Base-by-base conservation (phyloP, 2,329 filamentous ascomycete species). In the Didymella exigua region DNA sequence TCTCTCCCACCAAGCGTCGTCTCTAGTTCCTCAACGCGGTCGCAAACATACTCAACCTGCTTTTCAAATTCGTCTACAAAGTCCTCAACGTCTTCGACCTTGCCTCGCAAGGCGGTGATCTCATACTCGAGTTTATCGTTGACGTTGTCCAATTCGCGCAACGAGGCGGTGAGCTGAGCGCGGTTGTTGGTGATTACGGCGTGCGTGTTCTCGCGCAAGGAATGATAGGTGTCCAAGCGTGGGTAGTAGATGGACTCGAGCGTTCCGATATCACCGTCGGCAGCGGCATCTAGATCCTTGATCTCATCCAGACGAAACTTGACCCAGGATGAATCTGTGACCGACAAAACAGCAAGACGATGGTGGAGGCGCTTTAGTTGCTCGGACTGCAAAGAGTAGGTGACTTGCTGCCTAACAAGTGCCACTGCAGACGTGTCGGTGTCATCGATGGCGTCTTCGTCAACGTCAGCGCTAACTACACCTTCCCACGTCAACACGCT, bases 111-210 rank as follows among this genome's bases (percentile, higher is more conserved):
- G 14, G 87, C 86, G 56, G 89, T 85, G 58, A 97, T 88, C 78
- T 97, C 93, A 74, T 98, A 98, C 68, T 98, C 93, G 50, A 98
- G 81, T 75, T 93, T 93, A 18, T 91, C 91, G 2, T 89, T 86
- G 33, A 96, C 79, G 19, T 89, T 84, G 71, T 96, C 92, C 13
- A 97, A 81, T 60, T 95, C 90, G 72, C 89, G 89, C 57, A 92
- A 80, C 14, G 83, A 83, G 69, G 95, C 90, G 4, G 83, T 84
- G 31, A 96, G 78, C 47, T 84, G 81, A 19, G 82, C 81, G 34
- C 87, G 84, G 75, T 96, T 89, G 42, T 88, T 85, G 0, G 82
- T 81, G 9, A 96, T 76, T 14, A 91, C 77, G 54, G 90, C 88
- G 29, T 88, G 84, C 1, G 88, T 87, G 54, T 83, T 82, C 52